phyloP scores from a whole-genome alignment of 2,329 filamentous ascomycete genomes.

The Fusarium sp. region DNA sequence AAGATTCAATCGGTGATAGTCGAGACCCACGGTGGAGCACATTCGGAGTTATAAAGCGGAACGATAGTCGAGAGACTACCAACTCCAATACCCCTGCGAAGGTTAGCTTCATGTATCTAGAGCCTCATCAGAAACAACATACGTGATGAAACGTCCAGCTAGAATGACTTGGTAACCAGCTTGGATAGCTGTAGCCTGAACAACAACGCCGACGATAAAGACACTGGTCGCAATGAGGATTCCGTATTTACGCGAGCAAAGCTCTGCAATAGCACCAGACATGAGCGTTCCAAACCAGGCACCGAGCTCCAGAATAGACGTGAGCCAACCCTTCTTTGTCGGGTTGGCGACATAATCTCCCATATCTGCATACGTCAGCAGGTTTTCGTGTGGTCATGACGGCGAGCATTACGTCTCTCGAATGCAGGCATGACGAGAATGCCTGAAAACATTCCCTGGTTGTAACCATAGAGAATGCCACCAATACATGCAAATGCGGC shows the following conservation, averaged over 20 bases:
- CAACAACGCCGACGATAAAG: constrained; percentile 77
- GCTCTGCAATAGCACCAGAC: constrained; percentile 79
- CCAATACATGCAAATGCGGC: constrained; percentile 74
- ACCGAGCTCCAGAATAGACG: constrained; percentile 79
- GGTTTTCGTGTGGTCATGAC: not conserved
- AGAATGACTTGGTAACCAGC: constrained; percentile 72
- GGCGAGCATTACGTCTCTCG: constrained; percentile 58
- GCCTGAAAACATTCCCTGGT: constrained; percentile 74
- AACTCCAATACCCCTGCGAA: constrained; percentile 71
- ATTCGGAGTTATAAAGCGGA: constrained; percentile 65
- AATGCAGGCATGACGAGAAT: constrained; percentile 71
- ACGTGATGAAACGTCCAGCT: constrained; percentile 78
- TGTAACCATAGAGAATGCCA: constrained; percentile 76
- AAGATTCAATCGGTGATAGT: fast-evolving
- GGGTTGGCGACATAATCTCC: constrained; percentile 65
- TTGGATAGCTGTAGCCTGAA: constrained; percentile 73
- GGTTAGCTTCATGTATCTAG: not conserved
- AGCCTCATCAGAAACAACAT: constrained; percentile 9
- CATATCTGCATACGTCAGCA: constrained; percentile 61
- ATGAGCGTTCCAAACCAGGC: constrained; percentile 81
- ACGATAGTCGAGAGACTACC: constrained; percentile 77
- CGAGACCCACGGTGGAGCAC: constrained; percentile 56
- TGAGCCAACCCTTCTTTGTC: constrained; percentile 71
- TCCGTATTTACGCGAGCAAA: constrained; percentile 75
- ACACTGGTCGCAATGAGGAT: constrained; percentile 75